Evolutionary conservation across 179 eudicot genomes (phyloP).

Genomic region (Beta macrorhiza): DNA sequence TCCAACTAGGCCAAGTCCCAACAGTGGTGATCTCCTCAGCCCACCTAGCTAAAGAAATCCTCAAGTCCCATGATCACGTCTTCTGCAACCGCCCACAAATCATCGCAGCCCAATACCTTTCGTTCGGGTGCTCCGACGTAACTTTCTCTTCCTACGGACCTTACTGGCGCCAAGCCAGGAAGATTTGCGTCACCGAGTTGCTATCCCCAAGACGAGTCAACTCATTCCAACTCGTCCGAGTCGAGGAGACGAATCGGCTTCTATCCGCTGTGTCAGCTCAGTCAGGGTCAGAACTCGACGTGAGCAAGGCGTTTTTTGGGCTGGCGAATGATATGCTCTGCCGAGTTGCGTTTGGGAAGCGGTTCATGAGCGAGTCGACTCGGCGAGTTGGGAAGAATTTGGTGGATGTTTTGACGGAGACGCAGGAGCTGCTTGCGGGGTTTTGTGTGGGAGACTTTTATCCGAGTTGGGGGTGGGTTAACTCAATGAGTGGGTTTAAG

Average conservation of each 20-base stretch:
- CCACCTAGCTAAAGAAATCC: constrained; percentile 38
- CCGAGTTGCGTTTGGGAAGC: constrained; percentile 47
- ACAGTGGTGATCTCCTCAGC: constrained; percentile 50
- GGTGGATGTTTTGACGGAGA: constrained; percentile 41
- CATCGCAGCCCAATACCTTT: constrained; percentile 39
- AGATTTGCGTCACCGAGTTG: constrained; percentile 48
- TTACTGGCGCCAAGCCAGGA: constrained; percentile 51
- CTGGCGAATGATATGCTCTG: constrained; percentile 48
- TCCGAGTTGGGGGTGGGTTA: constrained; percentile 44
- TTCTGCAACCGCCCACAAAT: constrained; percentile 45
- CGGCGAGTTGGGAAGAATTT: constrained; percentile 10
- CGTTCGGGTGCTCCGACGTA: constrained; percentile 43
- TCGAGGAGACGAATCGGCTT: constrained; percentile 34
- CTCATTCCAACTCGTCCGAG: constrained; percentile 40
- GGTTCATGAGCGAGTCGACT: constrained; percentile 27
- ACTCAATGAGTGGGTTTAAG: constrained; percentile 39
- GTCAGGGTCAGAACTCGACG: constrained; percentile 28
- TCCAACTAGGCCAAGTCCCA: constrained; percentile 41
- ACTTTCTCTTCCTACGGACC: constrained; percentile 47
- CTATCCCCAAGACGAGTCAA: constrained; percentile 37
- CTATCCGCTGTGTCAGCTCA: constrained; percentile 9
- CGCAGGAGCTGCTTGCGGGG: constrained; percentile 44
- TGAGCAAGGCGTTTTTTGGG: constrained; percentile 39
- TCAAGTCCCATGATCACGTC: constrained; percentile 41
- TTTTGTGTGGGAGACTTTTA: constrained; percentile 45